Conservation (phyloP, 768 basidiomycete species). For the Grammothele lineata region DNA sequence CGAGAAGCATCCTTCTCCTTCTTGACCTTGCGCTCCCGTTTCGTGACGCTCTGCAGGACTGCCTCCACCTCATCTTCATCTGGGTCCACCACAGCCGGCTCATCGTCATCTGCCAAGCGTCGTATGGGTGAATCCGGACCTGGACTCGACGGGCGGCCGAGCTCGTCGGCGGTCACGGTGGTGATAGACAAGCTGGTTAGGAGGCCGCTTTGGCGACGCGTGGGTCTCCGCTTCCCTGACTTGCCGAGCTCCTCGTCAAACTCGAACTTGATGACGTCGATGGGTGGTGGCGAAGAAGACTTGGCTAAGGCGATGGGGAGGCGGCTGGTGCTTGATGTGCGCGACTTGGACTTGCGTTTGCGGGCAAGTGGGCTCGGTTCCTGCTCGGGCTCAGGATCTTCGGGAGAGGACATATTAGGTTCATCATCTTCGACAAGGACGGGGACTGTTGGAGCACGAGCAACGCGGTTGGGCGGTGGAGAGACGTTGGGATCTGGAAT, state of each 20-base stretch:
- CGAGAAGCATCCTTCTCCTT: constrained; percentile 34
- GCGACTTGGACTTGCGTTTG: constrained; percentile 41
- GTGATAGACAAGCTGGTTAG: constrained; percentile 37
- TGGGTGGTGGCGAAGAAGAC: constrained; percentile 6
- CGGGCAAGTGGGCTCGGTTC: constrained; percentile 34
- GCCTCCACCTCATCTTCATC: constrained; percentile 34
- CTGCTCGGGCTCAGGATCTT: constrained; percentile 31
- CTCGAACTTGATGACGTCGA: constrained; percentile 33
- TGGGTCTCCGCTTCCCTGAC: constrained; percentile 31
- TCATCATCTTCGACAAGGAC: constrained; percentile 70
- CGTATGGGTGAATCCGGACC: constrained; percentile 62
- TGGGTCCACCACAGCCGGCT: constrained; percentile 34
- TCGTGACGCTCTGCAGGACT: constrained; percentile 33
- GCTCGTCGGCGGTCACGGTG: constrained; percentile 22
- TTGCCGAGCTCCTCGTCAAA: constrained; percentile 29
- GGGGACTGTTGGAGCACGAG: constrained; percentile 63
- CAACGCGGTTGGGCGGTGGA: constrained; percentile 50
- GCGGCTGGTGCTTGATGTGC: constrained; percentile 16
- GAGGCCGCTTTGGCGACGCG: constrained; percentile 48
- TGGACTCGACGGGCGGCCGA: constrained; percentile 55
- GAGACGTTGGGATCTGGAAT: constrained; percentile 38
- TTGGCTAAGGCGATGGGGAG: constrained; percentile 9
- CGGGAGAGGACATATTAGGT: constrained; percentile 31
- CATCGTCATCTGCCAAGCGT: constrained; percentile 54
- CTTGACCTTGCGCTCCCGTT: constrained; percentile 49